Evolutionary conservation across 1,284 basidiomycete genomes (phyloP).

Genomic region (Ceratobasidium sp.): DNA sequence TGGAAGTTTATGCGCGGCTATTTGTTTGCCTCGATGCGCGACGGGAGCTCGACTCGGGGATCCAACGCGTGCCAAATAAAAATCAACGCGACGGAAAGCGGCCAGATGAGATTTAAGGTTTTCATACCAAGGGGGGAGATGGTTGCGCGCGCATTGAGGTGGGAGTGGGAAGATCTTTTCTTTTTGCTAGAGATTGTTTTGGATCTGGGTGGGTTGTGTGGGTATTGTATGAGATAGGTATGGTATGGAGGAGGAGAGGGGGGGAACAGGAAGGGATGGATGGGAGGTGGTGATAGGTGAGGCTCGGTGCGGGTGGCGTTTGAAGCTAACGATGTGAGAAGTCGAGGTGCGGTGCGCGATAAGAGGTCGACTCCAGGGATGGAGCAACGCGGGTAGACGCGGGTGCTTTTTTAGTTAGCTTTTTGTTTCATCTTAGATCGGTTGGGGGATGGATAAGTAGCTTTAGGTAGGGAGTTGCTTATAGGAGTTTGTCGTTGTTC

Average conservation of each 20-base stretch:
- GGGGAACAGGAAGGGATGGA: conserved; percentile 6
- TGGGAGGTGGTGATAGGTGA: conserved; percentile 5
- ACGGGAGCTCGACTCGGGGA: conserved; percentile 10
- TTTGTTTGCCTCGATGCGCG: conserved; percentile 8
- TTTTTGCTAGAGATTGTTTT: conserved; percentile 32
- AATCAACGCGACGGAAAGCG: too few relatives aligned
- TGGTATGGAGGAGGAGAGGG: neutral
- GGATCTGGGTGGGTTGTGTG: conserved; percentile 5
- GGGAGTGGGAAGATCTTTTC: neutral
- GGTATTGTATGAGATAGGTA: neutral
- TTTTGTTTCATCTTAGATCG: neutral
- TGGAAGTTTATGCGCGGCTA: too few relatives aligned
- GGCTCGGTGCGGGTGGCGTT: conserved; percentile 12
- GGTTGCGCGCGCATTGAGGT: neutral
- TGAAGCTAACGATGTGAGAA: neutral
- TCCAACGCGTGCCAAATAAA: conserved; percentile 19
- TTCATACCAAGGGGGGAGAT: neutral
- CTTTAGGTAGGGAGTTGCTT: too few relatives aligned
- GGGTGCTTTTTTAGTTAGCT: too few relatives aligned
- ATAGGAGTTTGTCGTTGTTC: too few relatives aligned
- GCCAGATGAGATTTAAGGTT: too few relatives aligned
- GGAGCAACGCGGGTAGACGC: too few relatives aligned
- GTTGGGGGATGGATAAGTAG: too few relatives aligned
- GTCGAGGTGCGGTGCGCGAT: too few relatives aligned
- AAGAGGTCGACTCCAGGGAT: too few relatives aligned